phyloP scores from a whole-genome alignment of 2,329 filamentous ascomycete species.

The Talaromyces sp. region DNA sequence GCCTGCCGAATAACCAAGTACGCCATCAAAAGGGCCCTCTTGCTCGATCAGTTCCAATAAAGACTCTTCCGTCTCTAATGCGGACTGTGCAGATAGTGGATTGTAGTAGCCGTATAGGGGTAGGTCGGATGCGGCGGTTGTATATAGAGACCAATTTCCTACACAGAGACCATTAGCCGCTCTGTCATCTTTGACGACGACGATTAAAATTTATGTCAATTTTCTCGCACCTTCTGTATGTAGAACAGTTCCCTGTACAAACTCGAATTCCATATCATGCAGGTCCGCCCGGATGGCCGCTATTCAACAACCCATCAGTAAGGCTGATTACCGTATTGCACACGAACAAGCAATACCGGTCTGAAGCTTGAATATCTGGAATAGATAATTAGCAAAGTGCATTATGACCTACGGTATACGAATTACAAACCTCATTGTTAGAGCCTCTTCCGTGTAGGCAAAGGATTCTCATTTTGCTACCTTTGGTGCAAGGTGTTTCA shows the following conservation, averaged over 20 bases:
- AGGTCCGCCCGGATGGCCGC: slow-evolving; percentile 17
- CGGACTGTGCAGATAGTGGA: slow-evolving; percentile 11
- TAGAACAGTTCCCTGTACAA: slow-evolving; percentile 17
- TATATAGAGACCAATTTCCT: slow-evolving; percentile 19
- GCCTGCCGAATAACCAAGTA: slow-evolving; percentile 26
- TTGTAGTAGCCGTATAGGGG: slow-evolving; percentile 18
- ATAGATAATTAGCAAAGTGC: background rate
- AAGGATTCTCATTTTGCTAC: slow-evolving; percentile 15
- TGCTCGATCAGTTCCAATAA: slow-evolving; percentile 21
- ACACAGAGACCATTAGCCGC: background rate
- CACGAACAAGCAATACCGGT: background rate
- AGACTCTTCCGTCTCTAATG: slow-evolving; percentile 16
- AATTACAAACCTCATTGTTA: slow-evolving; percentile 15
- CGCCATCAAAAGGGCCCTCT: slow-evolving; percentile 27
- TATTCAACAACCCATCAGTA: background rate
- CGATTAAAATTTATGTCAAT: background rate
- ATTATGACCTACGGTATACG: background rate
- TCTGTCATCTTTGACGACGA: background rate
- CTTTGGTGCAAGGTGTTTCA: background rate
- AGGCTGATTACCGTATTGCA: background rate
- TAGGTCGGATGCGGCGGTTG: slow-evolving; percentile 11
- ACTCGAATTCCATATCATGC: slow-evolving; percentile 18
- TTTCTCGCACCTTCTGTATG: slow-evolving; percentile 17
- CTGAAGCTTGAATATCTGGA: slow-evolving; percentile 18
- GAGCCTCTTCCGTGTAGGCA: slow-evolving; percentile 18